A percentile compares a stretch with the other conserved stretches of the same genome.
Evolutionary conservation across 2,329 filamentous ascomycete species (phyloP).

Genomic region (Pseudogymnoascus sp.): DNA sequence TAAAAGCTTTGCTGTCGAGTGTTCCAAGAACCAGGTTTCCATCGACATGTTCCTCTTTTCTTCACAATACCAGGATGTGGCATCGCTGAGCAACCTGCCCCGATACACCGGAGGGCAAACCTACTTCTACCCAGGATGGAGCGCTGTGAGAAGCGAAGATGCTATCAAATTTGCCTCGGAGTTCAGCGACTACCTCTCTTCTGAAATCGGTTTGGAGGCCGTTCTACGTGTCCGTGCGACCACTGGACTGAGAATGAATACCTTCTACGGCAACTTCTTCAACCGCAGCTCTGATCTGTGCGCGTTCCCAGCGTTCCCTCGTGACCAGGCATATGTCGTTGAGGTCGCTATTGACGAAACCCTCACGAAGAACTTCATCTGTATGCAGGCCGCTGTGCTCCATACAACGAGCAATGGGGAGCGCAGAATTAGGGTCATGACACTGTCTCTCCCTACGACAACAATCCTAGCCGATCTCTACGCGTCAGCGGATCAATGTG

Average conservation of each 20-base stretch:
- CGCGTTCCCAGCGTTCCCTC: conserved; percentile 94
- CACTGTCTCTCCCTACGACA: conserved; percentile 85
- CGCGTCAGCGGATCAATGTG: conserved; percentile 88
- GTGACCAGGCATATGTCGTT: conserved; percentile 95
- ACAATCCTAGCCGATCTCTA: conserved; percentile 86
- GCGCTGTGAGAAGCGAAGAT: conserved; percentile 86
- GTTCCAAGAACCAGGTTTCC: conserved; percentile 96
- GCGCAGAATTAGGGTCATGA: conserved; percentile 89
- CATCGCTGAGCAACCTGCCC: conserved; percentile 89
- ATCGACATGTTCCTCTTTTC: conserved; percentile 98
- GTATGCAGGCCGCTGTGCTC: conserved; percentile 87
- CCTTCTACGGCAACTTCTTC: conserved; percentile 99
- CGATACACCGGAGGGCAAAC: conserved; percentile 96
- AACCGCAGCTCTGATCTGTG: conserved; percentile 96
- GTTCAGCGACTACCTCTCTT: conserved; percentile 93
- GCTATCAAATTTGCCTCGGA: conserved; percentile 97
- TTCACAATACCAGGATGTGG: conserved; percentile 94
- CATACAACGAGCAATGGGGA: conserved; percentile 98
- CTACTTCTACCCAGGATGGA: conserved; percentile 98
- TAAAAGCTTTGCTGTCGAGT: conserved; percentile 98
- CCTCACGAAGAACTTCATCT: conserved; percentile 83
- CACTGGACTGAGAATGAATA: conserved; percentile 82
- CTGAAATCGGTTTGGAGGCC: conserved; percentile 92
- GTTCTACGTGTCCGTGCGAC: conserved; percentile 93
- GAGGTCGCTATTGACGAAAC: conserved; percentile 97